These are phyloP conservation scores for Lotmaria passim DNA, from an alignment of 208 protist species.

Conservation along the genomic window DNA sequence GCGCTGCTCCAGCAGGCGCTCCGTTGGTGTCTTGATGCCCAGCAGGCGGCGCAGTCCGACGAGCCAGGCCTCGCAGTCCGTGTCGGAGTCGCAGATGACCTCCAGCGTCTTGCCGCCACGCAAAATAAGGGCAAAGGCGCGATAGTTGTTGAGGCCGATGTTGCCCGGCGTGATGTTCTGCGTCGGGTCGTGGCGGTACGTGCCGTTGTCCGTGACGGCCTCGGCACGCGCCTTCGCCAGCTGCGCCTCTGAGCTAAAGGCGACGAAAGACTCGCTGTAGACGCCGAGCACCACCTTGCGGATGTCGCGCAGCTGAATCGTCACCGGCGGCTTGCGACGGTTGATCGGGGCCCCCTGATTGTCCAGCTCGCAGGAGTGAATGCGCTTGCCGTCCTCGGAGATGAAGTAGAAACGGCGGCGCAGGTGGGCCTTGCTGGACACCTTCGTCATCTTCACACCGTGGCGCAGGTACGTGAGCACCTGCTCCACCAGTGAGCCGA, in stretches of 20 bases:
- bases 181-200: constrained; percentile 78
- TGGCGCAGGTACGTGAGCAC: constrained; percentile 87
- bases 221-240: constrained; percentile 72
- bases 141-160: constrained; percentile 86
- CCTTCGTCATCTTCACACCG: constrained; percentile 90
- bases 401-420: constrained; percentile 89
- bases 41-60: constrained; percentile 85
- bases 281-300: constrained; percentile 83
- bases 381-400: constrained; percentile 87
- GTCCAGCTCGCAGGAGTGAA: constrained; percentile 91
- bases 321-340: constrained; percentile 84
- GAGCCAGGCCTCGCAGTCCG: constrained; percentile 91
- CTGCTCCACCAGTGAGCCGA: constrained; percentile 82
- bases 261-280: constrained; percentile 82
- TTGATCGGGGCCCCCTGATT: constrained; percentile 74
- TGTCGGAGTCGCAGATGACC: constrained; percentile 89
- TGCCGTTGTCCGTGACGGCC: constrained; percentile 78
- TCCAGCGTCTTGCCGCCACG: constrained; percentile 87
- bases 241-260: constrained; percentile 75
- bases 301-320: constrained; percentile 86
- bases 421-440: constrained; percentile 77
- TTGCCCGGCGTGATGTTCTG: constrained; percentile 82
- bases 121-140: constrained; percentile 84
- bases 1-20: constrained; percentile 62
- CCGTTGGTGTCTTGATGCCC: constrained; percentile 63